Conservation (phyloP, 106 monocot genomes). For the Apostasia shenzhenica region DNA sequence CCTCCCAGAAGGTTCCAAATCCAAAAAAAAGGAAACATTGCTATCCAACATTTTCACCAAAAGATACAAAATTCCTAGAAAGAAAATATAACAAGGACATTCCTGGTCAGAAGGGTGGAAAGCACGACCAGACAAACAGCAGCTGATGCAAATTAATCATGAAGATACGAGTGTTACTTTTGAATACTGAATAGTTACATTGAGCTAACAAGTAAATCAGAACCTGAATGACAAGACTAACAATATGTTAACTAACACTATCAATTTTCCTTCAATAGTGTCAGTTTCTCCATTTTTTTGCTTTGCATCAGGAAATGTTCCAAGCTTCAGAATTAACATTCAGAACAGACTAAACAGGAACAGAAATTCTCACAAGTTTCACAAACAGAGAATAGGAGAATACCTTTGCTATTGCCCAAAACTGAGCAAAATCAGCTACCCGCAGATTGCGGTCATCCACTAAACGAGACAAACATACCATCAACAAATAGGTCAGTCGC, state of each 20-base stretch:
- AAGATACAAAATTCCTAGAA: too few species aligned
- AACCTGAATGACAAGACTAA: not conserved
- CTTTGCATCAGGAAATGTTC: not conserved
- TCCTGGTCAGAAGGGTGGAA: too few species aligned
- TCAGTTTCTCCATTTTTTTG: not conserved
- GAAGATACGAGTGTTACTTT: too few species aligned
- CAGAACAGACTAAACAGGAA: conserved; percentile 19
- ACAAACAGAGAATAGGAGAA: conserved; percentile 40
- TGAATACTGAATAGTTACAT: not conserved
- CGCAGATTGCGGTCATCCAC: conserved; percentile 99
- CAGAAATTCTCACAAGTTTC: conserved; percentile 31
- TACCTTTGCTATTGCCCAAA: conserved; percentile 99
- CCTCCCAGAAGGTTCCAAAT: too few species aligned
- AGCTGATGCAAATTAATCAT: too few species aligned
- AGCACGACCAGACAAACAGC: too few species aligned
- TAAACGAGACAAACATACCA: conserved; percentile 91
- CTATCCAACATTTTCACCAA: too few species aligned
- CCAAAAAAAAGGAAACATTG: too few species aligned
- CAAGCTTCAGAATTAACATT: conserved; percentile 18
- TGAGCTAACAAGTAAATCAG: not conserved
- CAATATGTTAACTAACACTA: not conserved
- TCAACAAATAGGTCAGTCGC: conserved; percentile 92
- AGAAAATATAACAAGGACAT: too few species aligned
- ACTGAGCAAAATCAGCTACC: conserved; percentile 99
- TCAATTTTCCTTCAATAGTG: not conserved